phyloP scores from a whole-genome alignment of 2,329 filamentous ascomycete species.

The Leptographium lundbergii region DNA sequence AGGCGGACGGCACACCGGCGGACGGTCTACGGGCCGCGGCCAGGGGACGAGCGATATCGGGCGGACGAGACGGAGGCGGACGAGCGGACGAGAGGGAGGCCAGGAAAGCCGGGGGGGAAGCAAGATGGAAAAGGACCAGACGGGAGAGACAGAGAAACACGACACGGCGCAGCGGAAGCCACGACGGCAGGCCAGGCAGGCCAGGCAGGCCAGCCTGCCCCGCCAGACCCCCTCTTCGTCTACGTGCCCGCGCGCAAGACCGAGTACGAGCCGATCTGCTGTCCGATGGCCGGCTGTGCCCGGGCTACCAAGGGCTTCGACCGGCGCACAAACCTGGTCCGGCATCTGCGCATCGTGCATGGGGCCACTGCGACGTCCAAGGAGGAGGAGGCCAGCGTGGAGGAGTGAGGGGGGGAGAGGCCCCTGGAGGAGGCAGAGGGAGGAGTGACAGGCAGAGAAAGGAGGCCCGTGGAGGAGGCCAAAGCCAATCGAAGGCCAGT shows the following conservation, averaged over 20 bases:
- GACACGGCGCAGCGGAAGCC: background rate
- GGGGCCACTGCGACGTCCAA: background rate
- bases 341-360: constrained; percentile 28
- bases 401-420: too few species aligned
- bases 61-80: background rate
- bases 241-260: background rate
- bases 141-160: background rate
- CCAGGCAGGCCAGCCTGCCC: too few species aligned
- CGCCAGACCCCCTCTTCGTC: background rate
- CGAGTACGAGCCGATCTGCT: background rate
- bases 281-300: background rate
- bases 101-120: background rate
- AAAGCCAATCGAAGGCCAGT: too few species aligned
- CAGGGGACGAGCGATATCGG: background rate
- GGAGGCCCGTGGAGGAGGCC: too few species aligned
- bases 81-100: background rate
- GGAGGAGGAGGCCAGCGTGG: background rate
- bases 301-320: constrained; percentile 23
- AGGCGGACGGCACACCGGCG: background rate
- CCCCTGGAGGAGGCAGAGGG: too few species aligned
- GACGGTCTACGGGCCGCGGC: background rate
- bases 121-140: background rate
- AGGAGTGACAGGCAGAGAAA: background rate
- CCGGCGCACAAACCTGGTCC: constrained; percentile 20
- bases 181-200: background rate